Evolutionary conservation across 257 asterid genomes (phyloP).

Genomic region (Solanum appendiculatum): DNA sequence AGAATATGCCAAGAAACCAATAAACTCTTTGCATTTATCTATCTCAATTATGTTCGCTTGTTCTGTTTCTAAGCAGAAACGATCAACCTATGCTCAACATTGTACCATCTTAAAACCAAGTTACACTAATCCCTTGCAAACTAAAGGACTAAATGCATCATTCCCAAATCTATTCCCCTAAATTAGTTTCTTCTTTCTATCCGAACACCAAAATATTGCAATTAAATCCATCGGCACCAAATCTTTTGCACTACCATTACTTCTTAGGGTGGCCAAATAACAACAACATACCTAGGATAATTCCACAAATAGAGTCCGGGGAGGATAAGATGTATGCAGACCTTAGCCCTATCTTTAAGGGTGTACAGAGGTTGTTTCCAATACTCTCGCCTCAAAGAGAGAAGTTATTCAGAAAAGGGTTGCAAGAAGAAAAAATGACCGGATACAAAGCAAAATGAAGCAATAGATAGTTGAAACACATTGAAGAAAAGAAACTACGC

Average conservation of each 20-base stretch:
- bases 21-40: neutral
- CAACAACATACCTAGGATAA: neutral
- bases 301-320: neutral
- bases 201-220: neutral
- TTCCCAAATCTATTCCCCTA: neutral
- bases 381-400: neutral
- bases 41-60: neutral
- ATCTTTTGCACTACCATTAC: neutral
- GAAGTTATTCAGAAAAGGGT: neutral
- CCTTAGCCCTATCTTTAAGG: neutral
- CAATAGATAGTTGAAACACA: neutral
- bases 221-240: neutral
- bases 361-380: neutral
- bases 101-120: neutral
- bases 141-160: neutral
- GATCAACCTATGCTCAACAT: neutral
- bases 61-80: neutral
- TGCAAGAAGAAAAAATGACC: neutral
- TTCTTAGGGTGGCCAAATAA: neutral
- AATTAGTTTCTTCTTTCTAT: neutral
- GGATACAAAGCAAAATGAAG: neutral
- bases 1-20: neutral
- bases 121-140: neutral
- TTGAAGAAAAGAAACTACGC: neutral
- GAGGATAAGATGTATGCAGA: neutral